Conservation (phyloP, 768 basidiomycete species). For the Russula virescens region DNA sequence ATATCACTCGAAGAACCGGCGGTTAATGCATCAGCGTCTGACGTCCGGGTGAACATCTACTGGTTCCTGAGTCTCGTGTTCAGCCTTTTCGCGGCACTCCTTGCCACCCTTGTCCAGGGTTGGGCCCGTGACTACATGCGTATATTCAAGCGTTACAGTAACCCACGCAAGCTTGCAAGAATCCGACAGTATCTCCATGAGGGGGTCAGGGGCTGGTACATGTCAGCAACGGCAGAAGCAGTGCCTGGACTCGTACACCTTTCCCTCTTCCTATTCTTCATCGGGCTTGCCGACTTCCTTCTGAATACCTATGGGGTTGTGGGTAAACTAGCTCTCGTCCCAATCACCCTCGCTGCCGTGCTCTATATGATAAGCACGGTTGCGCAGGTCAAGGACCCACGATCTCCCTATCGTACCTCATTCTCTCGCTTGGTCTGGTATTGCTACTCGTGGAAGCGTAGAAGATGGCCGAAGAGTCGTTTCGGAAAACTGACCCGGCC, state of each 20-base stretch:
- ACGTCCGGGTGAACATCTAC: constrained; percentile 36
- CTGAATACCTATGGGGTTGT: constrained; percentile 26
- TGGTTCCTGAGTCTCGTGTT: constrained; percentile 37
- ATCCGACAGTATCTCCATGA: constrained; percentile 36
- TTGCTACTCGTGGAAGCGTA: not conserved
- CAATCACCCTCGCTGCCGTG: constrained; percentile 2
- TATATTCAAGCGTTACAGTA: constrained; percentile 30
- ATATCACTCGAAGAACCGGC: not conserved
- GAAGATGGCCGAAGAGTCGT: too few relatives aligned
- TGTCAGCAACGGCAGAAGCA: constrained; percentile 37
- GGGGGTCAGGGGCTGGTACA: constrained; percentile 37
- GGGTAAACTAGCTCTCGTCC: not conserved
- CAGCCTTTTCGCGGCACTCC: constrained; percentile 40
- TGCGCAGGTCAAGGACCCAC: constrained; percentile 3
- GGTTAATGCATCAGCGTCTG: constrained; percentile 27
- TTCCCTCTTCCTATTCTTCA: constrained; percentile 45
- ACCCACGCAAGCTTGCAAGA: constrained; percentile 33
- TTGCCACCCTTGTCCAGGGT: constrained; percentile 44
- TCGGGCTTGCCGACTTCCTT: constrained; percentile 44
- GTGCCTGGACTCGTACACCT: constrained; percentile 46
- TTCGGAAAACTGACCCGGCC: too few relatives aligned
- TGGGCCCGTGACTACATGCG: constrained; percentile 40
- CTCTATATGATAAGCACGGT: constrained; percentile 20
- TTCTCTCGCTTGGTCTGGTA: constrained; percentile 14
- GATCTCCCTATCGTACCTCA: constrained; percentile 16